These are phyloP conservation scores for Stemphylium lycopersici DNA, from an alignment of 2,329 filamentous ascomycete species.

Conservation along the genomic window DNA sequence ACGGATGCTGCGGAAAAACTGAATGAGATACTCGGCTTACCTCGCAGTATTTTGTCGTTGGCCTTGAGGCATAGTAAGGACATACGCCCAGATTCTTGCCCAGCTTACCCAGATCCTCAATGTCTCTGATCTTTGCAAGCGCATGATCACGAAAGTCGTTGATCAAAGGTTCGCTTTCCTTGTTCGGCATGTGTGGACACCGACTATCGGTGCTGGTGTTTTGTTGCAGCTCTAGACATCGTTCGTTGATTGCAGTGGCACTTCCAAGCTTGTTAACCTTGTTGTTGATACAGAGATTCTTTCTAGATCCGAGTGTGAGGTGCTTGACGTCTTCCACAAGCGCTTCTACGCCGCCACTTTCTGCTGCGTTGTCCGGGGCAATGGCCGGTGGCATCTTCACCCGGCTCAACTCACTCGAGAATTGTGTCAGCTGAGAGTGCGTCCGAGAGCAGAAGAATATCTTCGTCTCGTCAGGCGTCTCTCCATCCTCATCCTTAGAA, in stretches of 20 bases:
- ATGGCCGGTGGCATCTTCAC: conserved; percentile 78
- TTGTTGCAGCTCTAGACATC: conserved; percentile 88
- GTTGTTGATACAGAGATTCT: conserved; percentile 88
- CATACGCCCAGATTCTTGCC: conserved; percentile 83
- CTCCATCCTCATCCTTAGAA: conserved; percentile 54
- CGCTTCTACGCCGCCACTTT: conserved; percentile 23
- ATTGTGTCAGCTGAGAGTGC: conserved; percentile 89
- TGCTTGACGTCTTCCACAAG: conserved; percentile 73
- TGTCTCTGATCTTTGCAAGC: conserved; percentile 85
- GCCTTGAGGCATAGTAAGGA: conserved; percentile 93
- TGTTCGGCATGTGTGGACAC: conserved; percentile 79
- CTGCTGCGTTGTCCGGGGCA: conserved; percentile 26
- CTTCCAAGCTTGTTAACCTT: conserved; percentile 73
- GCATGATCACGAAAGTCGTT: conserved; percentile 85
- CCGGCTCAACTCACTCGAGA: conserved; percentile 79
- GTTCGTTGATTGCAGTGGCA: conserved; percentile 87
- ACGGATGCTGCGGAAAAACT: not conserved
- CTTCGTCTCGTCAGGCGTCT: conserved; percentile 71
- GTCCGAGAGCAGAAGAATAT: conserved; percentile 93
- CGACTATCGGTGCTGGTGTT: conserved; percentile 65
- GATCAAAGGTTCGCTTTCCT: conserved; percentile 73
- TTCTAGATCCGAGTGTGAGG: conserved; percentile 81
- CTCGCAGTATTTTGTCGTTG: conserved; percentile 81
- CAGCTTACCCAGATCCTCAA: conserved; percentile 83
- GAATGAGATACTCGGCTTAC: conserved; percentile 41